Base-by-base conservation (phyloP, 305 asterid species). In the Fraxinus latifolia region DNA sequence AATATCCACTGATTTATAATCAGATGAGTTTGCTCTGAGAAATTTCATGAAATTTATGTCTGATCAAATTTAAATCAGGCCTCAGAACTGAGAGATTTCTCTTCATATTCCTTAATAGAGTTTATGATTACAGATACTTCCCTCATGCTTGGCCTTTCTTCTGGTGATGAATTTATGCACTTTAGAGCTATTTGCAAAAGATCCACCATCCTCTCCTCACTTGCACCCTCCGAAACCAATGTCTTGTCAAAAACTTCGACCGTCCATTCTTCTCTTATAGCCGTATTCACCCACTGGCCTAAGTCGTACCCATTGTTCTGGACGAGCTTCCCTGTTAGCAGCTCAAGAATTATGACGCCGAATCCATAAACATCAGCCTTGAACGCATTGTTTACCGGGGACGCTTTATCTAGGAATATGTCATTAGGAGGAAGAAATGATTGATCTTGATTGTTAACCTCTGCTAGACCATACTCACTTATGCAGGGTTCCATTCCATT, bases 181-280 rank as follows among this genome's bases (percentile, higher is more conserved):
- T 84, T 92, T 19, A 94, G 55, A 29, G 95, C 98, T 14, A 90
- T 87, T 77, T 92, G 97, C 85, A 94, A 86, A 89, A 94, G 81
- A 62, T 50, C 74, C 33, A 90, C 88, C 98, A 94, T 90, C 76
- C 87, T 88, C 71, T 90, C 95, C 87, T 92, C 96, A 75, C 87
- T 88, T 31, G 90, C 90, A 32, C 94, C 93, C 44, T 88, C 93
- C 5, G 83, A 68, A 37, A 90, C 81, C 19, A 94, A 85, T 1
- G 79, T 76, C 78, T 86, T 84, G 71, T 94, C 97, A 44, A 94
- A 92, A 53, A 94, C 96, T 76, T 94, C 94, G 11, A 86, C 92
- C 0, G 94, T 91, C 98, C 98, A 92, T 79, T 94, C 95, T 84
- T 93, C 98, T 68, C 90, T 82, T 34, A 91, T 91, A 2, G 93